These are phyloP conservation scores for Pleomassaria siparia DNA, from an alignment of 2,329 filamentous ascomycete genomes.

Conservation along the genomic window DNA sequence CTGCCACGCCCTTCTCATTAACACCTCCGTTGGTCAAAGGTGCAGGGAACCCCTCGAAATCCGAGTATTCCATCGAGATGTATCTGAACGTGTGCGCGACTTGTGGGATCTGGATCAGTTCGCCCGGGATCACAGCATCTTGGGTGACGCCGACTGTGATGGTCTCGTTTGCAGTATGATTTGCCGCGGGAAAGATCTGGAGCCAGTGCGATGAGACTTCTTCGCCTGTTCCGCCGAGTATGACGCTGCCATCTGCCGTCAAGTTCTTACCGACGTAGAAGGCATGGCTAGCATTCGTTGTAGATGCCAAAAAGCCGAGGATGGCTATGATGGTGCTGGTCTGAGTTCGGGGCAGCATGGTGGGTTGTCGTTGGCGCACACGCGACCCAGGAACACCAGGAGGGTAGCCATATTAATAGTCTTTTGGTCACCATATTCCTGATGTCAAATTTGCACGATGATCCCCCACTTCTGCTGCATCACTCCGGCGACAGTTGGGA, in stretches of 20 bases:
- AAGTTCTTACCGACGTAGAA: constrained; percentile 53
- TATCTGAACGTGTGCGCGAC: constrained; percentile 38
- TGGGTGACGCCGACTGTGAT: constrained; percentile 48
- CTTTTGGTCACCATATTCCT: neutral
- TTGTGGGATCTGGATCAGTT: constrained; percentile 38
- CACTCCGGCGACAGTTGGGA: neutral
- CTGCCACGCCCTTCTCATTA: constrained; percentile 46
- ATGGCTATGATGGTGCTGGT: neutral
- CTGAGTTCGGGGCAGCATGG: neutral
- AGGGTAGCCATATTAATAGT: neutral
- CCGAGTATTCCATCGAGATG: constrained; percentile 41
- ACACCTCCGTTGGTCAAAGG: constrained; percentile 50
- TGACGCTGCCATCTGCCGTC: constrained; percentile 46
- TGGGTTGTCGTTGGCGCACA: neutral
- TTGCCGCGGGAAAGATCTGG: constrained; percentile 47
- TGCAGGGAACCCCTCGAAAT: constrained; percentile 48
- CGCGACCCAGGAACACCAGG: neutral
- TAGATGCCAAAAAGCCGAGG: constrained; percentile 1
- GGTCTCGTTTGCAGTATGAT: constrained; percentile 46
- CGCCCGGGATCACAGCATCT: constrained; percentile 42
- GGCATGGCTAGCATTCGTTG: constrained; percentile 47
- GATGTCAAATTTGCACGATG: neutral
- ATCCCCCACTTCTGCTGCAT: constrained; percentile 1
- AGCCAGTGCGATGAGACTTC: constrained; percentile 53
- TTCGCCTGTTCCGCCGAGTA: constrained; percentile 51